phyloP scores from a whole-genome alignment of 2,329 filamentous ascomycete species.

The Chrysosphaeria jannelii region DNA sequence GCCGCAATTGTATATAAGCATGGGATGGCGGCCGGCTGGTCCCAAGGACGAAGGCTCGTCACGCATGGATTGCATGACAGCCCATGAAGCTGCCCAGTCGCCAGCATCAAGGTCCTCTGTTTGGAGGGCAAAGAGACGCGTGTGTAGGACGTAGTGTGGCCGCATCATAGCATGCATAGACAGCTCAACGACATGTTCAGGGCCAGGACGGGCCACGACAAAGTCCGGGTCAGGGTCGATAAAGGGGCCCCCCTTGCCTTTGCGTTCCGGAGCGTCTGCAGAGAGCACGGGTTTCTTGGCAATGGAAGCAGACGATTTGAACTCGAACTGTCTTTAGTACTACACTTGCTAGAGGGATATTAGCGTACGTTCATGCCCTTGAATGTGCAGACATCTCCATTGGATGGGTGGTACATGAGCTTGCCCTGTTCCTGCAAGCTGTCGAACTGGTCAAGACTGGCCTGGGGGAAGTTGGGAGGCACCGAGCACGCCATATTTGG shows the following conservation, averaged over 20 bases:
- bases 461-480: conserved; percentile 3
- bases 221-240: conserved; percentile 8
- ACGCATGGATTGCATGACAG: conserved; percentile 7
- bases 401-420: conserved; percentile 4
- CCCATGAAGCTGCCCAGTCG: conserved; percentile 11
- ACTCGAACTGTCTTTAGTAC: conserved; percentile 9
- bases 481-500: conserved; percentile 2
- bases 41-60: conserved; percentile 1
- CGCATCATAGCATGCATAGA: conserved; percentile 11
- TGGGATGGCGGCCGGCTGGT: conserved; percentile 5
- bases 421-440: conserved; percentile 2
- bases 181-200: conserved; percentile 9
- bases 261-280: conserved; percentile 6
- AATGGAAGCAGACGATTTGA: conserved; percentile 6
- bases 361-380: conserved; percentile 3
- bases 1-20: conserved; percentile 16
- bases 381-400: conserved; percentile 3
- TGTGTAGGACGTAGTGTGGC: conserved; percentile 11
- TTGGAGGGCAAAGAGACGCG: conserved; percentile 10
- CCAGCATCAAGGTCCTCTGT: conserved; percentile 9
- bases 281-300: conserved; percentile 5
- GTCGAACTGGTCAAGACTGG: conserved; percentile 4
- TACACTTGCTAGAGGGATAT: too few species aligned
- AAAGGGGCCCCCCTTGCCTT: conserved; percentile 6
- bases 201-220: conserved; percentile 6